Conservation (phyloP, 176 grass and related monocot genomes). For the Secale cereale region DNA sequence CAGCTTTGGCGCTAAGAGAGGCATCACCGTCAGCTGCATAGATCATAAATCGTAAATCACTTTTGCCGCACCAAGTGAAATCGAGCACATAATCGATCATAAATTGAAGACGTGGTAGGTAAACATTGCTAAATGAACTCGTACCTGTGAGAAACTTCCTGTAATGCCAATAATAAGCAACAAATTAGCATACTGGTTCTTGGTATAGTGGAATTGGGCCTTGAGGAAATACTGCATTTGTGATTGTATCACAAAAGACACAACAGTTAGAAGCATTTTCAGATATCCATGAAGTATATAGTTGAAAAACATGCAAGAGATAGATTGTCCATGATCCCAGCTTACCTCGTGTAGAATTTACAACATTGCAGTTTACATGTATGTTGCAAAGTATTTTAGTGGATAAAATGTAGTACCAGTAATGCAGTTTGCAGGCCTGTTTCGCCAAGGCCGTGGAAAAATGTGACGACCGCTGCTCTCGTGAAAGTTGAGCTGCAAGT, state of each 20-base stretch:
- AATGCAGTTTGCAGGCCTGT: conserved; percentile 51
- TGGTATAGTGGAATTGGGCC: conserved; percentile 84
- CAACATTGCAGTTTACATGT: neutral
- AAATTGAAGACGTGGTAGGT: neutral
- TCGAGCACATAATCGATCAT: neutral
- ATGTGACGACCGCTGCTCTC: conserved; percentile 45
- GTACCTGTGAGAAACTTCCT: conserved; percentile 80
- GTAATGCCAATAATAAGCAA: conserved; percentile 57
- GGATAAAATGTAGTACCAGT: conserved; percentile 49
- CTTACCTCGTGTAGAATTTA: neutral
- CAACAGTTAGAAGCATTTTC: neutral
- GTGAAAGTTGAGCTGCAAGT: conserved; percentile 64
- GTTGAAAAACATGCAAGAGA: neutral
- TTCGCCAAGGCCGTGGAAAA: conserved; percentile 67
- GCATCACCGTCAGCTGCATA: conserved; percentile 78
- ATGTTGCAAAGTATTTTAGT: neutral
- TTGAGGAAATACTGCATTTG: conserved; percentile 87
- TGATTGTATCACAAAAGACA: neutral
- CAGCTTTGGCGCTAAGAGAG: conserved; percentile 54
- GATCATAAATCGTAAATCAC: conserved; percentile 2
- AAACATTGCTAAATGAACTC: neutral
- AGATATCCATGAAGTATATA: neutral
- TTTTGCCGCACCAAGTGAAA: conserved; percentile 4
- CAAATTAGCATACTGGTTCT: conserved; percentile 87
- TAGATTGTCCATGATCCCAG: neutral